These are phyloP conservation scores for Fraxinus greggii DNA, from an alignment of 305 asterid genomes.

Conservation along the genomic window DNA sequence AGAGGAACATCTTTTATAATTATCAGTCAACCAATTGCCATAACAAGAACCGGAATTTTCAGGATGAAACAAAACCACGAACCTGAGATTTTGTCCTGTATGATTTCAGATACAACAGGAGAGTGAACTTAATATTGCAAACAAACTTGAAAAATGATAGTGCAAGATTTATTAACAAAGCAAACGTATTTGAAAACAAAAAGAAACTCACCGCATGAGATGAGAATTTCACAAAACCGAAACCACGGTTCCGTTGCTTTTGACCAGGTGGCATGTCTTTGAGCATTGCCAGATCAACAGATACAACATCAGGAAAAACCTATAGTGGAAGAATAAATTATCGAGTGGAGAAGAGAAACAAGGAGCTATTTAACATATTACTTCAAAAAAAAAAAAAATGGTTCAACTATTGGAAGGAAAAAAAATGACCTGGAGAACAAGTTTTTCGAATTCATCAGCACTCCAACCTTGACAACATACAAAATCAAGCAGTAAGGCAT, in stretches of 20 bases:
- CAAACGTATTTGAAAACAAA: slow-evolving; percentile 20
- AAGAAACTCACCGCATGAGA: slow-evolving; percentile 77
- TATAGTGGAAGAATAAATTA: slow-evolving; percentile 27
- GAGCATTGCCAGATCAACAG: slow-evolving; percentile 62
- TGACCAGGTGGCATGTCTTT: slow-evolving; percentile 53
- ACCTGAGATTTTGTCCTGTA: slow-evolving; percentile 87
- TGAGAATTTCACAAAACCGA: slow-evolving; percentile 80
- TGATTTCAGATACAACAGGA: slow-evolving; percentile 63
- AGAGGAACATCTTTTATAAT: neutral
- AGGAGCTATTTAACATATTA: slow-evolving; percentile 10
- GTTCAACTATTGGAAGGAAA: slow-evolving; percentile 16
- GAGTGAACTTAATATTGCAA: slow-evolving; percentile 45
- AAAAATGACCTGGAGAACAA: slow-evolving; percentile 67
- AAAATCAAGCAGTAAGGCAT: slow-evolving; percentile 26
- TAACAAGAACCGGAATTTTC: slow-evolving; percentile 8
- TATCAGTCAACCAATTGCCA: neutral
- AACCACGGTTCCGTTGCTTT: slow-evolving; percentile 80
- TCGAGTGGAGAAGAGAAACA: slow-evolving; percentile 16
- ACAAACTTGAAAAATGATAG: slow-evolving; percentile 19
- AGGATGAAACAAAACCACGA: slow-evolving; percentile 62
- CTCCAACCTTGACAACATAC: slow-evolving; percentile 65
- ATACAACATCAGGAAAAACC: slow-evolving; percentile 80
- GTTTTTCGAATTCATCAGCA: slow-evolving; percentile 65
- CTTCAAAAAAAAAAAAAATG: neutral
- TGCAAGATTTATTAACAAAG: slow-evolving; percentile 24